These are phyloP conservation scores for Coemansia sp. DNA, from an alignment of 192 early-diverging fungal species.

Conservation along the genomic window DNA sequence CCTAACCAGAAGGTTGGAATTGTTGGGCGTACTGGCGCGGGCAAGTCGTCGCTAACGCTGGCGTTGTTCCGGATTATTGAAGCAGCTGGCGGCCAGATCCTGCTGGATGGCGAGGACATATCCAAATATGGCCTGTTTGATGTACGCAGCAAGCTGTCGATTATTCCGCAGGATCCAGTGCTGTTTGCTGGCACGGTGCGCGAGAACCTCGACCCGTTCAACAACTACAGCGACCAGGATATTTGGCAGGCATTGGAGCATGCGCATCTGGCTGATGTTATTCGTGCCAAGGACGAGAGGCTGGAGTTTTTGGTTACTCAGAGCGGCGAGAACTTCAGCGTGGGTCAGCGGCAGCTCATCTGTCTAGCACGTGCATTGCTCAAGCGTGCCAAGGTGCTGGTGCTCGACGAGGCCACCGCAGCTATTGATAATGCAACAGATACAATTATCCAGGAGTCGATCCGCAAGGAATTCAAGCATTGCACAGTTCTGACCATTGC, in stretches of 20 bases:
- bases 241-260: conserved; percentile 72
- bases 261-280: conserved; percentile 65
- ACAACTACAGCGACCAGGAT: conserved; percentile 50
- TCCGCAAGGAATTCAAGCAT: conserved; percentile 66
- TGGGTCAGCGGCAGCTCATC: conserved; percentile 81
- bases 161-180: conserved; percentile 88
- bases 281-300: conserved; percentile 61
- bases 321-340: conserved; percentile 80
- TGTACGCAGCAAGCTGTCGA: conserved; percentile 64
- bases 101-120: conserved; percentile 78
- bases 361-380: conserved; percentile 68
- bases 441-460: conserved; percentile 69
- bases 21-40: conserved; percentile 71
- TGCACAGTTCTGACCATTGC: conserved; percentile 83
- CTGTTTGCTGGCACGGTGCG: conserved; percentile 66
- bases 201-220: conserved; percentile 59
- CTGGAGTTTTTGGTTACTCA: conserved; percentile 73
- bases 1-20: conserved; percentile 63
- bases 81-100: conserved; percentile 61
- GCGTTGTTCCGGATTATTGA: conserved; percentile 78
- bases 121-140: conserved; percentile 69
- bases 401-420: conserved; percentile 90
- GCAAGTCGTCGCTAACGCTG: conserved; percentile 74
- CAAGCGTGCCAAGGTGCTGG: conserved; percentile 68
- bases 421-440: conserved; percentile 65